Percentiles rank a stretch among this genome's conserved stretches.
These are phyloP conservation scores for Paramecium octaurelia DNA, from an alignment of 73 alveolate species.

Conservation along the genomic window DNA sequence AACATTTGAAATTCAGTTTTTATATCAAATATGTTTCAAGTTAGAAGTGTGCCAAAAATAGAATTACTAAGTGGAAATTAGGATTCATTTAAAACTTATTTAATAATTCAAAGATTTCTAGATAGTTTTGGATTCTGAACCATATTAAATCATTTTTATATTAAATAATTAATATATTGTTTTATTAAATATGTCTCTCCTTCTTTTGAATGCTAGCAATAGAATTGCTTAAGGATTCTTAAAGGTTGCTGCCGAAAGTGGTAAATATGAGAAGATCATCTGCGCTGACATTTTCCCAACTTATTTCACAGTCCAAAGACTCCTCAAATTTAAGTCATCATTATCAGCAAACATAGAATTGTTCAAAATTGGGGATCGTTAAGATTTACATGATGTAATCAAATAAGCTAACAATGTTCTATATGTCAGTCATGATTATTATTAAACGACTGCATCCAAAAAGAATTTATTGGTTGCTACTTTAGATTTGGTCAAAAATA, in stretches of 20 bases:
- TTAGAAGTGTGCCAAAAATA: neutral
- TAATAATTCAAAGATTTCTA: neutral
- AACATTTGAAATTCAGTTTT: neutral
- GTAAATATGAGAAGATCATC: constrained; percentile 13
- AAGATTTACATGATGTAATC: constrained; percentile 21
- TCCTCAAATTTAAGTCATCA: neutral
- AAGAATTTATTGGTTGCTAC: constrained; percentile 1
- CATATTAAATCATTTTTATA: neutral
- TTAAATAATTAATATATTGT: neutral
- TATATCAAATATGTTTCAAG: neutral
- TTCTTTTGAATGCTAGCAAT: constrained; percentile 29
- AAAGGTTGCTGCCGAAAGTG: neutral
- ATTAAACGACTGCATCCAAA: neutral
- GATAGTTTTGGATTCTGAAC: neutral
- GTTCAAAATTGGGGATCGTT: neutral
- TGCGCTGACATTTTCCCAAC: constrained; percentile 26
- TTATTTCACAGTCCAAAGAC: neutral
- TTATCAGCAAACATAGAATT: constrained; percentile 3
- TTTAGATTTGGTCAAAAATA: neutral
- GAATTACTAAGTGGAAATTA: neutral
- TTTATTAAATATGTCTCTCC: constrained; percentile 22
- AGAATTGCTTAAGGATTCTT: constrained; percentile 43
- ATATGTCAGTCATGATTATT: constrained; percentile 5
- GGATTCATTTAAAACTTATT: neutral
- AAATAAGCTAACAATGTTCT: constrained; percentile 8